Evolutionary conservation across 1,284 basidiomycete species (phyloP).

Genomic region (Heterobasidion occidentale): DNA sequence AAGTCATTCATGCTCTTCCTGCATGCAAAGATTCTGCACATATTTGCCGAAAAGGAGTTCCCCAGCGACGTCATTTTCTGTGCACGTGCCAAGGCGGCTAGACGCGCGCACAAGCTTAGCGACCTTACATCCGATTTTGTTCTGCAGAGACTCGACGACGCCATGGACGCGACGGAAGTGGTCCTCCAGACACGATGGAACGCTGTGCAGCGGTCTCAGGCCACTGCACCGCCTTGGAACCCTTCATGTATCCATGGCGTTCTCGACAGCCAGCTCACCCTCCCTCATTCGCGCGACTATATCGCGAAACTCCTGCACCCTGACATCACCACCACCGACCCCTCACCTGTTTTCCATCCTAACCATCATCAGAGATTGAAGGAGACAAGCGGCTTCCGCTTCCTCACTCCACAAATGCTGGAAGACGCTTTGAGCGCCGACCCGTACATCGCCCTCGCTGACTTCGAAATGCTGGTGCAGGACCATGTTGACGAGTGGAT

Average conservation of each 20-base stretch:
- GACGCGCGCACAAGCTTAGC: slow-evolving; percentile 30
- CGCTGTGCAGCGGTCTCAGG: neutral
- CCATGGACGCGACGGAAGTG: slow-evolving; percentile 7
- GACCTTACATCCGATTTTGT: slow-evolving; percentile 12
- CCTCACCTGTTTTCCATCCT: neutral
- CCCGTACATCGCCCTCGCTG: neutral
- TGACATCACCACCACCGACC: too few species aligned
- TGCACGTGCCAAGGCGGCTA: slow-evolving; percentile 26
- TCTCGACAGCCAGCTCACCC: slow-evolving; percentile 1
- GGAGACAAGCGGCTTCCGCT: neutral
- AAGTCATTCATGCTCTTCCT: slow-evolving; percentile 39
- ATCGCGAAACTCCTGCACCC: neutral
- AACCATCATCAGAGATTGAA: neutral
- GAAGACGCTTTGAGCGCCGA: neutral
- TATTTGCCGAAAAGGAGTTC: neutral
- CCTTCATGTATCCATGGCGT: slow-evolving; percentile 4
- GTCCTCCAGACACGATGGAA: slow-evolving; percentile 25
- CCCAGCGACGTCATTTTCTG: slow-evolving; percentile 12
- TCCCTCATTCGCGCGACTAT: slow-evolving; percentile 1
- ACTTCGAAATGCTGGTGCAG: slow-evolving; percentile 5
- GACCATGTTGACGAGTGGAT: slow-evolving; percentile 8
- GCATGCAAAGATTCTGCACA: slow-evolving; percentile 17
- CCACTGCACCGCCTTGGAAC: neutral
- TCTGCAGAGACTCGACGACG: slow-evolving; percentile 9
- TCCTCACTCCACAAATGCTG: neutral